Conservation (phyloP, 179 eudicot species). For the Silene coronaria region DNA sequence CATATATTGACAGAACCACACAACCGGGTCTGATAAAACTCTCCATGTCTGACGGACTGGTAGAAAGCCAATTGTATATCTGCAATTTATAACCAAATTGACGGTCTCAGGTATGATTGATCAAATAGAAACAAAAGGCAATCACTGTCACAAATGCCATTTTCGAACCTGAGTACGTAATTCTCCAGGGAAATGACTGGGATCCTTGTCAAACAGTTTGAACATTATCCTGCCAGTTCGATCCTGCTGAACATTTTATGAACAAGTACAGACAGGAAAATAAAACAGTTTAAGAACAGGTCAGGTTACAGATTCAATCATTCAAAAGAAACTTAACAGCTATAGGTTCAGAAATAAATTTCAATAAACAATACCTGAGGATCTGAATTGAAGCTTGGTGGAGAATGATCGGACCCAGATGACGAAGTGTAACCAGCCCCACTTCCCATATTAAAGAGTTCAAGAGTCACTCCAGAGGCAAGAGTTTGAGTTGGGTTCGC, state of each 20-base stretch:
- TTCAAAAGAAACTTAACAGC: neutral
- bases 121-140: neutral
- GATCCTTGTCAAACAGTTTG: constrained; percentile 87
- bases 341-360: neutral
- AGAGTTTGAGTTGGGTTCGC: constrained; percentile 26
- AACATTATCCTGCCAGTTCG: constrained; percentile 81
- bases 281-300: neutral
- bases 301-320: neutral
- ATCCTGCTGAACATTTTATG: constrained; percentile 29
- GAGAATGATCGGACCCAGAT: constrained; percentile 77
- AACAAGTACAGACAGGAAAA: neutral
- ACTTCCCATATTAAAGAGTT: constrained; percentile 51
- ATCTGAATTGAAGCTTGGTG: constrained; percentile 65
- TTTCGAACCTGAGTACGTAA: constrained; percentile 57
- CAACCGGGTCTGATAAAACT: constrained; percentile 90
- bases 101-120: neutral
- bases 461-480: constrained; percentile 48
- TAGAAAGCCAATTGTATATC: constrained; percentile 72
- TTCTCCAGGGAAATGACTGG: constrained; percentile 58
- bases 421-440: constrained; percentile 46
- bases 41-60: constrained; percentile 80
- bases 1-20: constrained; percentile 60
- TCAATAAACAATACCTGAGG: constrained; percentile 48
- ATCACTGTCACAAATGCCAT: too few relatives aligned
- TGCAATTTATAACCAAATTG: constrained; percentile 30